Conservation (phyloP, 164 flowering plant species). For the Berberis vulgaris region DNA sequence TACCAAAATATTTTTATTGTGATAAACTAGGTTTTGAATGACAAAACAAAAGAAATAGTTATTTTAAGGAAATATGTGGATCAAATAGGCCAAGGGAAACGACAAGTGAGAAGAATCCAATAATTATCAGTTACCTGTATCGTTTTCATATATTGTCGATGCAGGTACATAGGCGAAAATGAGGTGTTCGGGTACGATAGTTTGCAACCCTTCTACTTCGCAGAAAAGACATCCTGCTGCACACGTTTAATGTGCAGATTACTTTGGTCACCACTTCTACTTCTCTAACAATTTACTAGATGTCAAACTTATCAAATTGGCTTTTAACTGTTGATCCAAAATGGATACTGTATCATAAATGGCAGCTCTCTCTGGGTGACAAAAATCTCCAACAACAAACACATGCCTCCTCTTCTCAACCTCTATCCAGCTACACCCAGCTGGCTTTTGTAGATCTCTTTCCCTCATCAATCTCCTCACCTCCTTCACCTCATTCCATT, state of each 20-base stretch:
- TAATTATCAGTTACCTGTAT: no score
- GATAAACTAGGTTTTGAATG: no score
- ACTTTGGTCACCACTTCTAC: not conserved
- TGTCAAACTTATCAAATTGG: constrained; percentile 9
- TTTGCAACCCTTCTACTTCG: no score
- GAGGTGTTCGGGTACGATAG: no score
- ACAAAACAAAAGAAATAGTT: no score
- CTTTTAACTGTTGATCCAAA: constrained; percentile 41
- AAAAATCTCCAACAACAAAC: constrained; percentile 61
- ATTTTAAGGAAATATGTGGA: no score
- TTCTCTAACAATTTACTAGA: not conserved
- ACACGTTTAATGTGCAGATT: not conserved
- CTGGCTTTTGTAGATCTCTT: constrained; percentile 55
- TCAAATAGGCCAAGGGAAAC: no score
- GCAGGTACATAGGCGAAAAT: no score
- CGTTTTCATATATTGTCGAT: no score
- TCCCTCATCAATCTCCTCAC: constrained; percentile 58
- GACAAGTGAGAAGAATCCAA: no score
- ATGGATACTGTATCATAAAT: constrained; percentile 28
- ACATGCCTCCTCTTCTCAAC: constrained; percentile 37
- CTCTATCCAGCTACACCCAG: constrained; percentile 91
- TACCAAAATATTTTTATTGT: no score
- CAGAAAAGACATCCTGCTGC: no score
- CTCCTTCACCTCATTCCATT: constrained; percentile 73
- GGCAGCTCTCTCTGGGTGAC: constrained; percentile 40